These are phyloP conservation scores for Chalciporus chontae DNA, from an alignment of 768 basidiomycete genomes.

Conservation along the genomic window DNA sequence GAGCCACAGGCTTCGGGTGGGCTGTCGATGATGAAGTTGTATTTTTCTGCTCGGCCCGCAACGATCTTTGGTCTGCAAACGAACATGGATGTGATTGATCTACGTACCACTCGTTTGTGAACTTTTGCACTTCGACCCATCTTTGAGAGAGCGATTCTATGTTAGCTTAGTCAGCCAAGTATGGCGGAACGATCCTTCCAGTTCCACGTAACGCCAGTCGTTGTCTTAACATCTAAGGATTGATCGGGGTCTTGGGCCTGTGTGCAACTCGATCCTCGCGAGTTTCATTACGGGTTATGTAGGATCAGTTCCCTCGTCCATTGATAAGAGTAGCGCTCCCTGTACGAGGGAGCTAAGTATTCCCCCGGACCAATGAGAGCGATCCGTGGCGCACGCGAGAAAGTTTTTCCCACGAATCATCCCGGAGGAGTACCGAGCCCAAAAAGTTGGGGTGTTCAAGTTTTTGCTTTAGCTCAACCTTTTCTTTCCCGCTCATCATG, in stretches of 20 bases:
- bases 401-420: conserved; percentile 29
- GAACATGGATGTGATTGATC: background rate
- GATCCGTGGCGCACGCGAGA: background rate
- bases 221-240: no score
- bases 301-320: no score
- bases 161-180: no score
- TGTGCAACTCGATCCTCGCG: no score
- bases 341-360: no score
- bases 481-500: conserved; percentile 48
- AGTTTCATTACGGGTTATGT: no score
- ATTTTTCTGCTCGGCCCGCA: conserved; percentile 24
- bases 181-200: no score
- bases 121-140: conserved; percentile 38
- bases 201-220: no score
- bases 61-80: background rate
- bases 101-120: conserved; percentile 33
- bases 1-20: conserved; percentile 5
- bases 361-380: no score
- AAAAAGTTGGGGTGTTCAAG: conserved; percentile 5
- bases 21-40: conserved; percentile 1
- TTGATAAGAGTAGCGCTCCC: no score
- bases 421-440: conserved; percentile 15
- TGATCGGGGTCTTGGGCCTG: no score
- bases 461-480: conserved; percentile 13
- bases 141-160: no score